Evolutionary conservation across 2,329 filamentous ascomycete species (phyloP), one percentile per base, ranked within the genome.

Genomic region (Ascochyta rabiei): DNA sequence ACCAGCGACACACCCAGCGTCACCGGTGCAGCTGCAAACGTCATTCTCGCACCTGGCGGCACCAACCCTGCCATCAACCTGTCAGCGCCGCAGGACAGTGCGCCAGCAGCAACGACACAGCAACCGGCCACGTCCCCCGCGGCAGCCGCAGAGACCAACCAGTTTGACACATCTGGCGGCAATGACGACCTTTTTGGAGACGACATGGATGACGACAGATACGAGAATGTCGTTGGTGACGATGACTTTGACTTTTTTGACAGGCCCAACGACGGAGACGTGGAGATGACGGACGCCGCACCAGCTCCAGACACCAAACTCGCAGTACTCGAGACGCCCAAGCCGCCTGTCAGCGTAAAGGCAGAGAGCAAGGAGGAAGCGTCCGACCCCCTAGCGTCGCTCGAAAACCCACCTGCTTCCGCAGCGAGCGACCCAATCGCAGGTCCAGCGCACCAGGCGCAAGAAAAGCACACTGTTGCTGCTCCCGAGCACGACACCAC

Each of bases 241-340:
- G 89, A 86, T 6, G 90, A 95, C 68, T 93, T 93, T 70, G 90
- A 84, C 69, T 93, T 93, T 72, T 93, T 93, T 63, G 89, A 93
- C 64, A 86, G 89, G 57, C 81, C 81, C 2, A 77, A 76, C 41
- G 77, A 71, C 37, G 73, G 71, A n/a, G 71, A 73, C 24, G 59
- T 70, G 19, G 67, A 72, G 21, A 74, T 76, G 68, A 40, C 66
- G 15, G 72, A 74, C 43, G 68, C 64, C 9, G 57, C 64, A 8
- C 39, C 57, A 4, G 33, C 56, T 2, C 52, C 64, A 16, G 61
- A 71, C 9, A 57, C 24, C 13, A 64, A 60, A 18, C 54, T 52
- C 4, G 46, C 57, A 6, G 26, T 54, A 4, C 19, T 41, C 21
- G 39, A 38, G n/a, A 40, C 52, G 6, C 12, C 24, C 1, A 53